Conservation (phyloP, 306 rosid genomes). For the Prunus mongolica region DNA sequence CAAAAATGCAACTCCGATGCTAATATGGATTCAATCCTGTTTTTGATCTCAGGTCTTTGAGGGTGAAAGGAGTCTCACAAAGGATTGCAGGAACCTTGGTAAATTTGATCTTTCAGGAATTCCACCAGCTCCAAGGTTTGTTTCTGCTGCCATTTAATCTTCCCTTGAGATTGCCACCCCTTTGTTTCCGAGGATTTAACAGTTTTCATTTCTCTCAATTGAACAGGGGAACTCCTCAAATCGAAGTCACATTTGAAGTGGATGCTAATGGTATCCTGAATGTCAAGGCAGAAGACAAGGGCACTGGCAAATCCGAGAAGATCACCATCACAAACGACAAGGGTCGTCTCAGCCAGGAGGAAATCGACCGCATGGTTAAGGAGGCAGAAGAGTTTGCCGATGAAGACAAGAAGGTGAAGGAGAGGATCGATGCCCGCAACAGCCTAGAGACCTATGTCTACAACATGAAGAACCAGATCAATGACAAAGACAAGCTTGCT, state of each 20-base stretch:
- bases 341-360: slow-evolving; percentile 96
- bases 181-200: slow-evolving; percentile 8
- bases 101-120: slow-evolving; percentile 86
- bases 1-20: not conserved
- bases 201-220: not conserved
- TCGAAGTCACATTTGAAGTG: slow-evolving; percentile 97
- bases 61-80: slow-evolving; percentile 99
- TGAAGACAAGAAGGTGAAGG: slow-evolving; percentile 98
- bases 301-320: slow-evolving; percentile 97
- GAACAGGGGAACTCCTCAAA: slow-evolving; percentile 97
- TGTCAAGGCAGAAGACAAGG: slow-evolving; percentile 97
- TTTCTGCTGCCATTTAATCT: not conserved
- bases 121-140: slow-evolving; percentile 98
- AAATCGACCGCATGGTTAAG: slow-evolving; percentile 90
- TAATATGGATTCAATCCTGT: not conserved
- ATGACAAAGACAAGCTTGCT: slow-evolving; percentile 93
- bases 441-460: slow-evolving; percentile 78
- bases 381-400: slow-evolving; percentile 97
- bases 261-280: slow-evolving; percentile 96
- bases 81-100: slow-evolving; percentile 95
- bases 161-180: not conserved
- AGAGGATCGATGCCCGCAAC: slow-evolving; percentile 89
- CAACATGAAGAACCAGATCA: slow-evolving; percentile 94
- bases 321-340: slow-evolving; percentile 96
- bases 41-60: slow-evolving; percentile 61